Evolutionary conservation across 176 grass and related monocot genomes (phyloP), one percentile per base, ranked within the genome.

Genomic region (Eremochloa ophiuroides): DNA sequence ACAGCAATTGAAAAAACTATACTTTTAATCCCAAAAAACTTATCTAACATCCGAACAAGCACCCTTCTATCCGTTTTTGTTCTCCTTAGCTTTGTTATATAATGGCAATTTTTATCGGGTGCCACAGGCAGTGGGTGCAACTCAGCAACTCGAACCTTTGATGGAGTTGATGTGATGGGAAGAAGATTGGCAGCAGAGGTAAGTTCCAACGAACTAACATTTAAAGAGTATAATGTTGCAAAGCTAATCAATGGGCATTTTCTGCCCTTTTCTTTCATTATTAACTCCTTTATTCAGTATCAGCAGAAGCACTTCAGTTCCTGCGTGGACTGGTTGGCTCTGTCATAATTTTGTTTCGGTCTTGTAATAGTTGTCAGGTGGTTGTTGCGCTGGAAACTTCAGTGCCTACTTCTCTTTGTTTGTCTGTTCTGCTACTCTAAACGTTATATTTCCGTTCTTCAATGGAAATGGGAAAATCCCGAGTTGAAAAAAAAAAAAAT

Each of bases 91-190:
- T 56, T 20, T 40, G n/a, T 42, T 69, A 75, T 56, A 56, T 56
- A 51, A 51, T 80, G 56, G 41, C 11, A 27, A 26, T 34, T 69
- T 81, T 41, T 39, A 40, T 22, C 78, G 3, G 35, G 40, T 87
- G 68, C 40, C 80, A 65, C 87, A 95, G 95, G 90, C 70, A 98
- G 95, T 89, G 79, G 59, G 79, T 91, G 88, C 79, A 98, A 98
- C 27, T 38, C 79, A 11, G 72, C 88, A 34, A 75, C 86, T 88
- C 89, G 87, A 83, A 95, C 92, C 73, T 63, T 95, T 25, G 79
- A 98, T 82, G 92, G 96, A 44, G 73, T 98, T 71, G 92, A 95
- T 86, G 78, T 98, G 68, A 94, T 98, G 90, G 96, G 93, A 78
- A 86, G 56, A 71, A 91, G 96, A 91, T 91, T 98, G 83, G 92